Base-by-base conservation (phyloP, 1,284 basidiomycete species). In the Ustilago trichophora region DNA sequence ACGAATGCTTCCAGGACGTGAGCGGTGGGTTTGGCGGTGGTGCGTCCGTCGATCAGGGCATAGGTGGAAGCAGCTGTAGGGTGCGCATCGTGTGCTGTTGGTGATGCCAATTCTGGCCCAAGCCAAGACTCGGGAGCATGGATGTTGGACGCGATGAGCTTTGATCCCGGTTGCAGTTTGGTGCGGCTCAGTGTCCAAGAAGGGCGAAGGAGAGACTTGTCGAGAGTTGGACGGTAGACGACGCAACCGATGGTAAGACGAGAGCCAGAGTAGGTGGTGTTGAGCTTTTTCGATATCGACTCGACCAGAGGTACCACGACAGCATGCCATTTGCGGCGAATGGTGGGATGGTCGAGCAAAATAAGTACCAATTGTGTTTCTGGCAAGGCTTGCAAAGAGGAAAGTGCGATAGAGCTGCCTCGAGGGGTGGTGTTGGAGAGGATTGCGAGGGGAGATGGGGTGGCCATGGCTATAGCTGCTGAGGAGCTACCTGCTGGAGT, bases 1-100 rank as follows among this genome's bases (percentile, higher is more conserved):
- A 62, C 62, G 15, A 70, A 60, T 0, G 62, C 67, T 42, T 70
- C 67, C 11, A 70, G 50, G 4, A 57, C 50, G 33, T 62, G 54
- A 7, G 65, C 65, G 21, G 65, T 68, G 8, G 57, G 52, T 29
- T 51, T 52, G 8, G 40, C 26, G 13, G 19, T 48, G 26, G 35
- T 49, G 5, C 54, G n/a, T n/a, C n/a, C 53, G 22, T 60, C 58
- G 37, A 56, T 43, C 22, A 48, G 35, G 6, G 41, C 31, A 31
- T 35, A 62, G 4, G 44, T 34, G 6, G n/a, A n/a, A n/a, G 57
- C 35, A 7, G 44, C 43, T 21, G 56, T 15, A 2, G 36, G 21
- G 26, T 62, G 53, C 3, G 44, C 36, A 35, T 54, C 43, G 2
- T 51, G 43, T 2, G 29, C 6, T 18, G 22, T n/a, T 13, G 10